Percentiles rank a stretch among this genome's conserved stretches.
These are phyloP conservation scores for Quercus tomentella DNA, from an alignment of 331 rosid genomes.

Conservation along the genomic window DNA sequence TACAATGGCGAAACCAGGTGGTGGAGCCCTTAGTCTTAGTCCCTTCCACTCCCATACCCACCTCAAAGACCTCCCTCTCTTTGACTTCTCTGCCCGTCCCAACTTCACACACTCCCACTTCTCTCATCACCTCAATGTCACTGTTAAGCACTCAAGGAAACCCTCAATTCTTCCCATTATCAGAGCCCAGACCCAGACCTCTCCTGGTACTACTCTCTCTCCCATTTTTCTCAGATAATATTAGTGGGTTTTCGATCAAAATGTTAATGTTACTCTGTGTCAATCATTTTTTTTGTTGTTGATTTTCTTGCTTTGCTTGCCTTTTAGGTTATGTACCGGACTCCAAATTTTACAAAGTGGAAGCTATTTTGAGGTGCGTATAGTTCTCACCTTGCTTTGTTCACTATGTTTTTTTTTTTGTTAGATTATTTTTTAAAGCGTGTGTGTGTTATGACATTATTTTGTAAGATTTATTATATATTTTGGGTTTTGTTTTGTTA, in stretches of 20 bases:
- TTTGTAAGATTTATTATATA: not conserved
- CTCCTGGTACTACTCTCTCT: constrained; percentile 34
- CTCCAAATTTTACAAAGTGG: constrained; percentile 81
- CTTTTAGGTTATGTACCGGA: constrained; percentile 56
- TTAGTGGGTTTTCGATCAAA: not conserved
- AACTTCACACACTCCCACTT: constrained; percentile 16
- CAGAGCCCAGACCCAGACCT: constrained; percentile 50
- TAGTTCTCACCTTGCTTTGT: not conserved
- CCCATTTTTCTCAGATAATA: not conserved
- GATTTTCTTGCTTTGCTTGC: not conserved
- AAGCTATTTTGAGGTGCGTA: constrained; percentile 79
- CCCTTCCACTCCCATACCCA: constrained; percentile 23
- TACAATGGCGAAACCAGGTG: constrained; percentile 17
- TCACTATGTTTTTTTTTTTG: not conserved
- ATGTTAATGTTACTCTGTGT: not conserved
- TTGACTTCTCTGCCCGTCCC: constrained; percentile 13
- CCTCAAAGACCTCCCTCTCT: constrained; percentile 18
- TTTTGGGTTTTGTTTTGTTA: not conserved
- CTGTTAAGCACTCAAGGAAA: constrained; percentile 31
- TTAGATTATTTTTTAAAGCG: not conserved
- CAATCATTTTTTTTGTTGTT: not conserved
- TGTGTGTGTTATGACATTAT: not conserved
- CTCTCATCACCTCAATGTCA: constrained; percentile 32
- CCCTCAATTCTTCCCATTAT: constrained; percentile 42
- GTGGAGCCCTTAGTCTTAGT: not conserved